These are phyloP conservation scores for Lecanoromycetidae sp. DNA, from an alignment of 2,329 filamentous ascomycete species.

Conservation along the genomic window DNA sequence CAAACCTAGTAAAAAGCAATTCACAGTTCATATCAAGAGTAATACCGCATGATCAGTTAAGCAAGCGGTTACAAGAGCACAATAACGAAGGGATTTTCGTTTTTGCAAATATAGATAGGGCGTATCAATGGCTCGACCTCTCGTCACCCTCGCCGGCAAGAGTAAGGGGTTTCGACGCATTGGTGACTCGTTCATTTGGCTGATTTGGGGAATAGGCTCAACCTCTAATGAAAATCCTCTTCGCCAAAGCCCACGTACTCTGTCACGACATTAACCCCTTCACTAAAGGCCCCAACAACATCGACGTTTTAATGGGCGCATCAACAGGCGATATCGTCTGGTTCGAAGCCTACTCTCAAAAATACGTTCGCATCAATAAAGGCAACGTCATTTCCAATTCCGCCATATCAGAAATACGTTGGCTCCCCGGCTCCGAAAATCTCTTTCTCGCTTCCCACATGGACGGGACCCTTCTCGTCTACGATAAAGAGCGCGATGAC, in stretches of 20 bases:
- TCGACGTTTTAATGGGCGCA: constrained; percentile 91
- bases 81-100: constrained; percentile 69
- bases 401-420: constrained; percentile 74
- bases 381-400: constrained; percentile 84
- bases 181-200: not conserved
- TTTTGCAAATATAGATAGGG: constrained; percentile 91
- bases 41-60: constrained; percentile 71
- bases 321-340: constrained; percentile 95
- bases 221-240: constrained; percentile 87
- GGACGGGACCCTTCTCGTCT: constrained; percentile 82
- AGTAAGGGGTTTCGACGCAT: constrained; percentile 27
- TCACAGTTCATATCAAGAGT: constrained; percentile 97
- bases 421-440: constrained; percentile 90
- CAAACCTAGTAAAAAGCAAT: constrained; percentile 96
- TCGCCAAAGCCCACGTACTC: constrained; percentile 89
- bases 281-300: constrained; percentile 66
- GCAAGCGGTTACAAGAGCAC: constrained; percentile 68
- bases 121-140: constrained; percentile 91
- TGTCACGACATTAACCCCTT: constrained; percentile 84
- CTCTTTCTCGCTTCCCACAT: constrained; percentile 84
- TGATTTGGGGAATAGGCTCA: constrained; percentile 48
- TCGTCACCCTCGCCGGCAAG: constrained; percentile 53
- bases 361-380: constrained; percentile 92
- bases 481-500: constrained; percentile 96
- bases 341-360: constrained; percentile 95